Base-by-base conservation (phyloP, 177 flowering plant species). In the Vitis hybrid region DNA sequence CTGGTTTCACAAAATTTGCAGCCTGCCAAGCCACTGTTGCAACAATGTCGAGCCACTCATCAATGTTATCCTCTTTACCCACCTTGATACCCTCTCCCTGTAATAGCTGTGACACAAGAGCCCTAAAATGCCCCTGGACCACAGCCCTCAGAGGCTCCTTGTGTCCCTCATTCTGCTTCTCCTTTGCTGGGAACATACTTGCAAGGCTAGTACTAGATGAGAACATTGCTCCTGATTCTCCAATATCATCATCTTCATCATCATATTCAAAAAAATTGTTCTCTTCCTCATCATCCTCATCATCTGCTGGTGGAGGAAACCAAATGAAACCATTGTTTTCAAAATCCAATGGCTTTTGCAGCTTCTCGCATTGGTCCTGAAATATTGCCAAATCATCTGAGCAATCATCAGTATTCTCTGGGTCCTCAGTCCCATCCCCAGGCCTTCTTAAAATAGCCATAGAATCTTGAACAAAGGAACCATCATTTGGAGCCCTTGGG, bases 241-340 rank as follows among this genome's bases (percentile, higher is more conserved):
- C 97, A 78, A 85, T 68, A 58, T 86, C 89, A 70, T 93, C 97
- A 71, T 93, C 99, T 9, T 92, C 97, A 71, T 94, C 99, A 67
- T 91, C 97, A 72, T 90, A 92, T 32, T 72, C 64, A 75, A 92
- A 90, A 76, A 76, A 87, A 76, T 73, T 85, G 70, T 72, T 79
- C 65, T 90, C 99, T 17, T 65, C 73, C 49, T 91, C 97, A 72
- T 90, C 89, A 68, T 82, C 82, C 71, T 81, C 93, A 76, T 86
- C 87, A 32, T 91, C 89, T 18, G 95, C 90, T 6, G 93, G 94
- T 59, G 97, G 99, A 67, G 99, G 99, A 72, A 79, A 82, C 99
- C 99, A 94, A 72, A 96, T 81, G 30, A 66, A 82, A 75, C 87
- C 90, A 83, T 90, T 89, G 80, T 82, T 83, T 80, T 92, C 96